A percentile compares a stretch with the other conserved stretches of the same genome.
These are phyloP conservation scores for Aspergillus cavernicola DNA, from an alignment of 495 filamentous ascomycete genomes.

Conservation along the genomic window DNA sequence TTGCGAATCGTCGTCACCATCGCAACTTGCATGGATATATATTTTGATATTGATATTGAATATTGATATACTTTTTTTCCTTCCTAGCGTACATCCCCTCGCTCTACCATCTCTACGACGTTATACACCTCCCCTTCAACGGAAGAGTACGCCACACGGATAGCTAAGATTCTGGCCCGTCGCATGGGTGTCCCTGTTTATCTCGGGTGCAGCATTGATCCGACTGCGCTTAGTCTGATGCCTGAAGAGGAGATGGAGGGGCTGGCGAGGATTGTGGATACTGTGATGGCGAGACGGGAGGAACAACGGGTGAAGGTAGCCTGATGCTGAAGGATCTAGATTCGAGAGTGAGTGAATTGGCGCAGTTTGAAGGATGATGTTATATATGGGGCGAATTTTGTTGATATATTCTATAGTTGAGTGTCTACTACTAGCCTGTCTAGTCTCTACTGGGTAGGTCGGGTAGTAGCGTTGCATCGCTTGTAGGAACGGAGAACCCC, in stretches of 20 bases:
- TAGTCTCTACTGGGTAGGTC: too few species aligned
- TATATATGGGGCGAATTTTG: too few species aligned
- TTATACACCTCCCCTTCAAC: slow-evolving; percentile 71
- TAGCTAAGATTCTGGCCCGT: slow-evolving; percentile 77
- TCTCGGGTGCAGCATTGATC: slow-evolving; percentile 67
- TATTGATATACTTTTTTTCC: too few species aligned
- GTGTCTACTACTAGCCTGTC: too few species aligned
- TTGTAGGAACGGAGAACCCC: not conserved
- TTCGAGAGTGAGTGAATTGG: too few species aligned
- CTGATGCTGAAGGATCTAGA: too few species aligned
- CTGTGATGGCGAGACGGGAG: slow-evolving; percentile 57
- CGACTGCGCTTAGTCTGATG: slow-evolving; percentile 62
- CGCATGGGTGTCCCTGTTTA: slow-evolving; percentile 70
- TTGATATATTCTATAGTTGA: too few species aligned
- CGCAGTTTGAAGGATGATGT: too few species aligned
- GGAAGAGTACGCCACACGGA: slow-evolving; percentile 77
- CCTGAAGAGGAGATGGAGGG: slow-evolving; percentile 97
- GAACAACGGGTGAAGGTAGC: not conserved
- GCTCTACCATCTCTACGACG: slow-evolving; percentile 62
- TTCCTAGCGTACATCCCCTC: slow-evolving; percentile 38
- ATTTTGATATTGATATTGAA: too few species aligned
- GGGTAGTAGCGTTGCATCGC: not conserved
- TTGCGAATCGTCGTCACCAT: too few species aligned
- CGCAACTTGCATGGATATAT: too few species aligned
- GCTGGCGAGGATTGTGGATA: slow-evolving; percentile 65